These are phyloP conservation scores for Fusarium buharicum DNA, from an alignment of 2,329 filamentous ascomycete species.

Conservation along the genomic window DNA sequence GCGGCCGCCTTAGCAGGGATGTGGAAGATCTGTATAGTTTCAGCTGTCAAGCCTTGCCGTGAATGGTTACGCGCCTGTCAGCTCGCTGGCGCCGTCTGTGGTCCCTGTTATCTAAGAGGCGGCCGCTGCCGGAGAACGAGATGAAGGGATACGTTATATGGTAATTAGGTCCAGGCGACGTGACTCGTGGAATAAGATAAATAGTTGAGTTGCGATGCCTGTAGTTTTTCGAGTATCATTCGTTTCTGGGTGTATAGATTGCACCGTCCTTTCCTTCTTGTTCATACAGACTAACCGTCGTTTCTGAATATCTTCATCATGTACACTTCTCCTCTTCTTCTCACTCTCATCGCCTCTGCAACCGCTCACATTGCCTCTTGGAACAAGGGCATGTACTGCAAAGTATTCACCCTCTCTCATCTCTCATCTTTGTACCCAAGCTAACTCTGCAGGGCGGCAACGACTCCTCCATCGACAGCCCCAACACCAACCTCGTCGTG, in stretches of 20 bases:
- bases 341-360: conserved; percentile 35
- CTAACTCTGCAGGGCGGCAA: conserved; percentile 44
- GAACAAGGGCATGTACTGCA: conserved; percentile 47
- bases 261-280: conserved; percentile 36
- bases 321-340: conserved; percentile 36
- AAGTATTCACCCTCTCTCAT: conserved; percentile 13
- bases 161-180: no score
- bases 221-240: no score
- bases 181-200: no score
- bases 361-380: conserved; percentile 45
- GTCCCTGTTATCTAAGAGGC: conserved; percentile 26
- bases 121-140: conserved; percentile 38
- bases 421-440: accelerated
- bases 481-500: conserved; percentile 58
- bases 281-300: neutral
- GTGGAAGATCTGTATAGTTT: conserved; percentile 23
- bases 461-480: conserved; percentile 48
- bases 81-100: conserved; percentile 13
- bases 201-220: no score
- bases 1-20: conserved; percentile 32
- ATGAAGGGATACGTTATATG: conserved; percentile 33
- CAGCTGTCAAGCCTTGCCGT: neutral
- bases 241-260: conserved; percentile 38
- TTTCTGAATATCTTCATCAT: conserved; percentile 23
- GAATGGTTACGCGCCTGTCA: conserved; percentile 20